These are phyloP conservation scores for Geranomyces michiganensis DNA, from an alignment of 192 early-diverging fungal genomes.

Conservation along the genomic window DNA sequence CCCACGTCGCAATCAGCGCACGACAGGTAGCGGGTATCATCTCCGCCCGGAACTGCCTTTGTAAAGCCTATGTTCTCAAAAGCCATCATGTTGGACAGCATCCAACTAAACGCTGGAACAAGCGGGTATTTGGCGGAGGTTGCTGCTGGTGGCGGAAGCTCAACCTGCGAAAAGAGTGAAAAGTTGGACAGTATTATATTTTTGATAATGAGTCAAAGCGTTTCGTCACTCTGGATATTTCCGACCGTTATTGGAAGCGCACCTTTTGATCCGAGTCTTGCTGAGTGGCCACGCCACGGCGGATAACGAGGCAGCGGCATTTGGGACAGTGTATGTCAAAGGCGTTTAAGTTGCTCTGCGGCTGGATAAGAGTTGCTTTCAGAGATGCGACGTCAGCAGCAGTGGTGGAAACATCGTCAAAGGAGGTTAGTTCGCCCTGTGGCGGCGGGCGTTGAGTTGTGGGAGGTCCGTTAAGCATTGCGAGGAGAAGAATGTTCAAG, in stretches of 20 bases:
- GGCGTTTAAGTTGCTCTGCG: not conserved
- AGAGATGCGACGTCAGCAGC: no score
- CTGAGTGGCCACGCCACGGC: not conserved
- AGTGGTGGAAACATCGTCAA: no score
- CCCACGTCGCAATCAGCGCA: slow-evolving; percentile 51
- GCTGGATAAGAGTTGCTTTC: not conserved
- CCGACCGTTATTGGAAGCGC: not conserved
- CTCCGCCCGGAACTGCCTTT: slow-evolving; percentile 23
- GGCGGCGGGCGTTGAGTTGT: no score
- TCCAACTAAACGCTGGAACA: slow-evolving; percentile 32
- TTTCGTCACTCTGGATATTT: not conserved
- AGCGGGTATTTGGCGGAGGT: not conserved
- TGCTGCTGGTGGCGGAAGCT: not conserved
- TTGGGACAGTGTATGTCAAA: slow-evolving; percentile 25
- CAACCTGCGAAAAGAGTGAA: not conserved
- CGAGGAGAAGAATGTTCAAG: slow-evolving; percentile 3
- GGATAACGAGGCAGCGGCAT: slow-evolving; percentile 17
- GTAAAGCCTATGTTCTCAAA: slow-evolving; percentile 53
- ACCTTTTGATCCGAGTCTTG: not conserved
- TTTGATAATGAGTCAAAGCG: not conserved
- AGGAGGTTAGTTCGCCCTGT: no score
- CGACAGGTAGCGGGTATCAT: slow-evolving; percentile 28
- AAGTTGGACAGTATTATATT: not conserved
- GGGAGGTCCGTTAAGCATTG: not conserved
- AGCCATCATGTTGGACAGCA: slow-evolving; percentile 42